Evolutionary conservation across 805 yeast genomes (phyloP), one percentile per base, ranked within the genome.

Genomic region (Pichia phayaonensis): DNA sequence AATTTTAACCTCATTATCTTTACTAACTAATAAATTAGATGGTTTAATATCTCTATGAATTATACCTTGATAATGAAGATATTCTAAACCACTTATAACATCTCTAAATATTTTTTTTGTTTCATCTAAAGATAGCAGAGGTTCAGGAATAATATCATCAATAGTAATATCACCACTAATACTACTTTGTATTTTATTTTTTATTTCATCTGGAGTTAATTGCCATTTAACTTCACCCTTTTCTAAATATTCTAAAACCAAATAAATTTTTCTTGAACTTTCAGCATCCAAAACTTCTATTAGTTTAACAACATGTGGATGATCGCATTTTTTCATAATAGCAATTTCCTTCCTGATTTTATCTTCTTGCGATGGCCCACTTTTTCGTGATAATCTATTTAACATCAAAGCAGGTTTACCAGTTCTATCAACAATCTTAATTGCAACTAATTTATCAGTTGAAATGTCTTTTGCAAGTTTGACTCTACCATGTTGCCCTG

Each of bases 401-500:
- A 78, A 63, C 42, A 53, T 45, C 5, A 44, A 43, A 15, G 73
- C 71, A 4, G 80, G 82, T 44, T 78, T 71, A 1, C 77, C 80
- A 46, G 80, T 80, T 49, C 97, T 75, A 67, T 88, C 90, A 42
- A 94, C 89, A 47, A 94, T 87, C 64, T 94, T 94, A 50, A 94
- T 90, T 4, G 99, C 99, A n/a, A 89, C 96, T 31, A 80, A 71
- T 56, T 77, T 81, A 43, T 76, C 72, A 7, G 75, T 67, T n/a
- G 77, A 73, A 49, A 83, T 67, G 63, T 90, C 92, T 53, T 78
- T 78, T 0, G 95, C 99, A 20, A 94, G 74, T 65, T 94, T 94
- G 42, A 94, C 99, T 65, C 89, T 92, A n/a, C 99, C 98, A 68
- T 92, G 98, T 65, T 90, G 96, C n/a, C 99, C 99, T 36, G 86